A percentile compares a stretch with the other conserved stretches of the same genome.
Conservation (phyloP, 2,329 filamentous ascomycete species). For the Ascochyta viciae-villosae region DNA sequence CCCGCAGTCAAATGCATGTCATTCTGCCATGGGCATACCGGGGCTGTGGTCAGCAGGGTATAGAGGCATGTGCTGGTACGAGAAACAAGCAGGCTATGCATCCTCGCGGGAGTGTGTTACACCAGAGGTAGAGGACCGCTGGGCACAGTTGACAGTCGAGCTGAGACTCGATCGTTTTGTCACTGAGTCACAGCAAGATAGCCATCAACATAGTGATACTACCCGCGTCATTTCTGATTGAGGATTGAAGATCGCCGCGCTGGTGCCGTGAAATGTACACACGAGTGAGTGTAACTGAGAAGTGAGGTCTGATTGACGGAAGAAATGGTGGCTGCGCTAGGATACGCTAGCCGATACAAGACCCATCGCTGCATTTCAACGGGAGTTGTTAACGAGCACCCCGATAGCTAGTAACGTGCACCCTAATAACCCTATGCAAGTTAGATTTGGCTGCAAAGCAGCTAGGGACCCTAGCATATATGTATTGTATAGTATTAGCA, state of each 20-base stretch:
- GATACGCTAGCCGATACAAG: constrained; percentile 7
- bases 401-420: too few relatives aligned
- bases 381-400: background rate
- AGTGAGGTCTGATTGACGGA: constrained; percentile 33
- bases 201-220: background rate
- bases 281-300: background rate
- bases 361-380: constrained; percentile 9
- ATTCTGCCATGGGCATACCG: constrained; percentile 7
- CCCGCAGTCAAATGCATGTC: constrained; percentile 16
- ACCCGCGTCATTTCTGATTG: background rate
- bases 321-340: constrained; percentile 35
- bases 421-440: too few relatives aligned
- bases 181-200: background rate
- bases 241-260: background rate
- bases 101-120: background rate
- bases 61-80: background rate
- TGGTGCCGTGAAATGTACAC: background rate
- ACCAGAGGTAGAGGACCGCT: background rate
- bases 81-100: constrained; percentile 4
- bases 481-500: too few relatives aligned
- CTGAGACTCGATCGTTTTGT: background rate
- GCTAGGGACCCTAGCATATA: too few relatives aligned
- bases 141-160: background rate
- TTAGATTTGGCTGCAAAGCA: too few relatives aligned
- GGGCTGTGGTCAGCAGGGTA: constrained; percentile 8